phyloP scores from a whole-genome alignment of 345 rosid species.

The Lepidium africanum region DNA sequence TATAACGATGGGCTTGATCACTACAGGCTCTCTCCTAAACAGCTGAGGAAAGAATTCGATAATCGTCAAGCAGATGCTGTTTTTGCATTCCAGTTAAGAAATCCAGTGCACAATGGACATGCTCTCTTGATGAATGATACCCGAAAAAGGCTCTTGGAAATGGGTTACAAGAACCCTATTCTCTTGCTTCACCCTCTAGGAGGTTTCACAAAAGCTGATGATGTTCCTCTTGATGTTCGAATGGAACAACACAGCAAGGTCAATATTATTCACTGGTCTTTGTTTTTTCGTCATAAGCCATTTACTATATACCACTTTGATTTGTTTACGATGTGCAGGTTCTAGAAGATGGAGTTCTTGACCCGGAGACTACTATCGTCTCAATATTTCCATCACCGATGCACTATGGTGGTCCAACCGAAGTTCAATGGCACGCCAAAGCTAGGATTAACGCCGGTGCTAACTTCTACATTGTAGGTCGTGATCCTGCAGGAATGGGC shows the following conservation, averaged over 20 bases:
- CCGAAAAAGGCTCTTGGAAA: constrained; percentile 61
- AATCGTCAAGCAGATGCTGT: constrained; percentile 90
- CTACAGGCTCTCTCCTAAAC: constrained; percentile 81
- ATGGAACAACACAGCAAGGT: constrained; percentile 98
- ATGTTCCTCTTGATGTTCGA: constrained; percentile 89
- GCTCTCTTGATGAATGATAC: constrained; percentile 94
- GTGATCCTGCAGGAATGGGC: constrained; percentile 99
- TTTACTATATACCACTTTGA: not conserved
- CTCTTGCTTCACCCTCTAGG: constrained; percentile 93
- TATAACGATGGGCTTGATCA: constrained; percentile 96
- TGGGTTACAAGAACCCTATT: constrained; percentile 91
- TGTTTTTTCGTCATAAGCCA: not conserved
- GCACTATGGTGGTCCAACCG: constrained; percentile 99
- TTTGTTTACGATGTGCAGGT: constrained; percentile 36
- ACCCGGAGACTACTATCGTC: constrained; percentile 83
- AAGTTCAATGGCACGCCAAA: constrained; percentile 99
- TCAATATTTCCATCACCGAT: constrained; percentile 96
- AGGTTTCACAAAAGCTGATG: constrained; percentile 91
- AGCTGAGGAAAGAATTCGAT: constrained; percentile 76
- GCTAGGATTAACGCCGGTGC: constrained; percentile 96
- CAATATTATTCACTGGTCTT: not conserved
- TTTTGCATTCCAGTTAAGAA: constrained; percentile 90
- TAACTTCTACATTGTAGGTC: constrained; percentile 93
- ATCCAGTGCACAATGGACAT: constrained; percentile 96
- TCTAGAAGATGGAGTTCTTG: constrained; percentile 86